Evolutionary conservation across 2,329 filamentous ascomycete genomes (phyloP), one percentile per base, ranked within the genome.

Genomic region (Chalara sp.): DNA sequence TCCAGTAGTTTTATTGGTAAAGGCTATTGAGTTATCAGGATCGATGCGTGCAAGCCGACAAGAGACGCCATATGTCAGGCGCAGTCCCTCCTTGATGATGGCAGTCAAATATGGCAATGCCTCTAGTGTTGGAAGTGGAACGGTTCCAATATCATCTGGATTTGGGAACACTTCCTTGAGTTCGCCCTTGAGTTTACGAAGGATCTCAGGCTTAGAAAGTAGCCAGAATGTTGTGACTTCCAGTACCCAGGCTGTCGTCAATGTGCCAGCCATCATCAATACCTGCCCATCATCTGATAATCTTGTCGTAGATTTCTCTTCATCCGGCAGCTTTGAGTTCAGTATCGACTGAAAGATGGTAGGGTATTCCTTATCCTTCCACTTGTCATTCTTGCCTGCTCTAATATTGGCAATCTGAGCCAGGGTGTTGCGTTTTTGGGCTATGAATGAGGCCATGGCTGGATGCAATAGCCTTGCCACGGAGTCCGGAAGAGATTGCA

Each of bases 351-450:
- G 53, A 43, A 63, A 63, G 44, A 63, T 58, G 10, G 60, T 63
- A 54, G 52, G 42, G 61, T 58, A 50, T 8, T 52, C 43, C 5
- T 47, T 44, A 8, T 49, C 46, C 39, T 59, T 43, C 31, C 46
- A 46, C 13, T 40, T 30, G 31, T 50, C 46, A 51, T 32, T 35
- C 5, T 46, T 33, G 6, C 47, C 33, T n/a, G 44, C 31, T 11
- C 35, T 43, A 12, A 54, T 47, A 13, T 51, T 31, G 13, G 30
- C 53, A 28, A 66, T 60, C 41, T 65, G 58, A n/a, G 55, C 51
- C 12, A 61, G 68, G 6, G 73, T 58, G 43, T 67, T 58, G 55
- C 75, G 66, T 6, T 72, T 58, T 28, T 64, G 52, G 5, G 50
- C 46, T 10, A 53, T 37, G 33, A 55, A 57, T n/a, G 53, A 37